Evolutionary conservation across 495 filamentous ascomycete species (phyloP).

Genomic region (Aspergillus steynii): DNA sequence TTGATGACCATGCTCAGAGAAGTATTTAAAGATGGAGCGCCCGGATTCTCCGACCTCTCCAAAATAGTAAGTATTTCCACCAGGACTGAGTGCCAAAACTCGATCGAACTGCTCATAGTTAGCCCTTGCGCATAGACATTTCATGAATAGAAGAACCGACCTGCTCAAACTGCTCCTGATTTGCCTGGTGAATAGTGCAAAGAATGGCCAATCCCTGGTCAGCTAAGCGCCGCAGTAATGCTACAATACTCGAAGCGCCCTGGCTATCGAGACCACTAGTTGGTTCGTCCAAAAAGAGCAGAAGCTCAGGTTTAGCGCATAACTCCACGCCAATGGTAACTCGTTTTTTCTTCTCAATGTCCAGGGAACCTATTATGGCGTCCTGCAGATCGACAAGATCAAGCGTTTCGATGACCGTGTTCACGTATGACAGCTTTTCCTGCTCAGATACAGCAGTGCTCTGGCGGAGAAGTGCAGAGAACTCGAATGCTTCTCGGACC

Average conservation of each 20-base stretch:
- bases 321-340: slow-evolving; percentile 84
- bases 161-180: slow-evolving; percentile 83
- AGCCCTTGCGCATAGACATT: no score
- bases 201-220: slow-evolving; percentile 63
- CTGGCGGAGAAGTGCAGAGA: slow-evolving; percentile 82
- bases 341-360: slow-evolving; percentile 61
- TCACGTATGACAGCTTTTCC: slow-evolving; percentile 81
- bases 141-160: slow-evolving; percentile 48
- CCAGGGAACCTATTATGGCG: slow-evolving; percentile 76
- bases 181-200: slow-evolving; percentile 70
- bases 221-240: slow-evolving; percentile 69
- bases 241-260: slow-evolving; percentile 69
- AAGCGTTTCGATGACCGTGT: slow-evolving; percentile 73
- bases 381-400: slow-evolving; percentile 83
- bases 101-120: slow-evolving; percentile 61
- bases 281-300: slow-evolving; percentile 74
- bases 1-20: slow-evolving; percentile 45
- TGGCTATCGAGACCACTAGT: slow-evolving; percentile 75
- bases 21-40: slow-evolving; percentile 49
- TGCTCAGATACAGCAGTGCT: slow-evolving; percentile 60
- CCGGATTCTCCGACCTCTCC: slow-evolving; percentile 64
- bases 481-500: slow-evolving; percentile 82
- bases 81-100: slow-evolving; percentile 63
- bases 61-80: slow-evolving; percentile 67
- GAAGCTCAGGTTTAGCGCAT: slow-evolving; percentile 68